phyloP scores from a whole-genome alignment of 805 yeast genomes.

The Wickerhamiella brachini region DNA sequence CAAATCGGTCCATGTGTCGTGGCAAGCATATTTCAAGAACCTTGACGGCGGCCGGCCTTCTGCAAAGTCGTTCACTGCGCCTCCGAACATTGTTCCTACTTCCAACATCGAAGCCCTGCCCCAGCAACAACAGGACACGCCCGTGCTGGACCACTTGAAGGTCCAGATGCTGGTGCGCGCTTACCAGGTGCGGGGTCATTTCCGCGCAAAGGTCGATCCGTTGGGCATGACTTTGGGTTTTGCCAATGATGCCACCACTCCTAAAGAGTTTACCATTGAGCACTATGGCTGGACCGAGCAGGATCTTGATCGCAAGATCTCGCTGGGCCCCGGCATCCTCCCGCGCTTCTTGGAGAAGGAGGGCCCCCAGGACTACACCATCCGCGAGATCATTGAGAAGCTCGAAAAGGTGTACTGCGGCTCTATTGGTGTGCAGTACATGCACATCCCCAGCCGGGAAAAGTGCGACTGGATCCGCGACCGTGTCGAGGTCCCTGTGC shows the following conservation, averaged over 20 bases:
- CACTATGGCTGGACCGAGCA: conserved; percentile 77
- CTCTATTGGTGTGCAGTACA: conserved; percentile 84
- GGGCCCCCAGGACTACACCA: conserved; percentile 46
- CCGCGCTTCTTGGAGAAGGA: conserved; percentile 71
- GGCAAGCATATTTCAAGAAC: conserved; percentile 93
- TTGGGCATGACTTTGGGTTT: conserved; percentile 78
- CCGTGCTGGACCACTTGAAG: conserved; percentile 61
- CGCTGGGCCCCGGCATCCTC: conserved; percentile 93
- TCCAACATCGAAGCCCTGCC: conserved; percentile 30
- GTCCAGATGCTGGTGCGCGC: conserved; percentile 95
- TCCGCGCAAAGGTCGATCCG: conserved; percentile 93
- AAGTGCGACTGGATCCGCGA: conserved; percentile 98
- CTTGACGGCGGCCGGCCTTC: conserved; percentile 58
- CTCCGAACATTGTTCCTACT: conserved; percentile 74
- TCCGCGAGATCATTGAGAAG: conserved; percentile 61
- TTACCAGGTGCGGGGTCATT: conserved; percentile 97
- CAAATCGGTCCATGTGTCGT: conserved; percentile 77
- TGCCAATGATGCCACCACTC: conserved; percentile 32
- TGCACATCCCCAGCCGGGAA: conserved; percentile 89
- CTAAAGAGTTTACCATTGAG: conserved; percentile 81
- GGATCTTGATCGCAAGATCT: conserved; percentile 70
- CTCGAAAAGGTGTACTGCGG: conserved; percentile 82
- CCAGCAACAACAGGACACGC: conserved; percentile 12
- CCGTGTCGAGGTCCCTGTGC: conserved; percentile 83
- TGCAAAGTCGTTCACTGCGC: conserved; percentile 69